Conservation (phyloP, 2,329 filamentous ascomycete genomes). For the Pestalotiopsis sp. region DNA sequence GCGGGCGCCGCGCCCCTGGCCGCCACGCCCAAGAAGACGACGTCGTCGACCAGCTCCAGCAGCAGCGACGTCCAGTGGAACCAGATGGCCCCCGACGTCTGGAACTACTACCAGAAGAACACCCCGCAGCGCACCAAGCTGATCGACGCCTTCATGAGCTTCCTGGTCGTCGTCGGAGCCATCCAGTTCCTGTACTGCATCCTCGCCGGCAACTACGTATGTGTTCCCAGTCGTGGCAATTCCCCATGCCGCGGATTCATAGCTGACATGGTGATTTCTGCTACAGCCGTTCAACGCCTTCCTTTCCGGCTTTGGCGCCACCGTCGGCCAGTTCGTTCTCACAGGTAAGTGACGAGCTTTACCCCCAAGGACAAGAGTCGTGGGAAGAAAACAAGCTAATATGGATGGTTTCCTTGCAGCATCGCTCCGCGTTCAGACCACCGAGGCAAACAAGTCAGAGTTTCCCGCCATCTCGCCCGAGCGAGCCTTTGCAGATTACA, state of each 20-base stretch:
- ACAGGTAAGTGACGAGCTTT: slow-evolving; percentile 64
- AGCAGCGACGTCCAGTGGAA: slow-evolving; percentile 39
- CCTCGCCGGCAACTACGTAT: slow-evolving; percentile 89
- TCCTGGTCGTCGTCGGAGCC: slow-evolving; percentile 82
- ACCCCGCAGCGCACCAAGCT: slow-evolving; percentile 93
- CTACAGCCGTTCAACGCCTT: slow-evolving; percentile 96
- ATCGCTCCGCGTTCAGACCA: slow-evolving; percentile 89
- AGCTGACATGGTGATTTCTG: neutral
- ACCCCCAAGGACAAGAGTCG: neutral
- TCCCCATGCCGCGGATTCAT: neutral
- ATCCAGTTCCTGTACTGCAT: slow-evolving; percentile 94
- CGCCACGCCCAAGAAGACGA: slow-evolving; percentile 17
- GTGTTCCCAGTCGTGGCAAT: slow-evolving; percentile 38
- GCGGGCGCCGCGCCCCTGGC: slow-evolving; percentile 15
- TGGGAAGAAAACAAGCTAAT: slow-evolving; percentile 14
- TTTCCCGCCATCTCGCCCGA: slow-evolving; percentile 79
- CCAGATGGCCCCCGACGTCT: slow-evolving; percentile 70
- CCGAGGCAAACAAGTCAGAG: slow-evolving; percentile 76
- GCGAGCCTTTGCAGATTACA: slow-evolving; percentile 92
- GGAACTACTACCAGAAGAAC: slow-evolving; percentile 75
- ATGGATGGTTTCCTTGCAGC: slow-evolving; percentile 39
- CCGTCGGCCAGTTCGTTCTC: slow-evolving; percentile 96
- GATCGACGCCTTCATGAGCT: slow-evolving; percentile 87
- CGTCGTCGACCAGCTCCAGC: slow-evolving; percentile 19
- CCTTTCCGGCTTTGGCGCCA: slow-evolving; percentile 90